Conservation (phyloP, 2,329 filamentous ascomycete genomes). For the Leptographium radiaticola region DNA sequence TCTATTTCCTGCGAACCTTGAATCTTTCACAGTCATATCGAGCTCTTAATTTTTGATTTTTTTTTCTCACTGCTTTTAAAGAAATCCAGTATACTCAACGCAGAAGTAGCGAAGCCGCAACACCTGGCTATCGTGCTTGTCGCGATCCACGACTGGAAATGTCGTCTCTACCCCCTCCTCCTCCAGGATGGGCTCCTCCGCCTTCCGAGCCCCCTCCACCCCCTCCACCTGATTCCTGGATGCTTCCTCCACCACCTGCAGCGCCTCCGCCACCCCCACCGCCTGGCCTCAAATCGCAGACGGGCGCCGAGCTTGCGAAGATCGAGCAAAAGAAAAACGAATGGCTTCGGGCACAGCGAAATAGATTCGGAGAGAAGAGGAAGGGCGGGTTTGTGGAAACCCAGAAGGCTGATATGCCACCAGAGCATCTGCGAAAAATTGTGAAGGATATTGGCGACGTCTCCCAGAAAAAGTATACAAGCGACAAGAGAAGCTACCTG, state of each 20-base stretch:
- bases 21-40: neutral
- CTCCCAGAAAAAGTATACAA: conserved; percentile 98
- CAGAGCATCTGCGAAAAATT: conserved; percentile 95
- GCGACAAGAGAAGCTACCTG: conserved; percentile 94
- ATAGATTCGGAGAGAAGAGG: conserved; percentile 91
- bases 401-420: conserved; percentile 97
- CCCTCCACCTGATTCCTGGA: conserved; percentile 28
- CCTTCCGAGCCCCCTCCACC: conserved; percentile 38
- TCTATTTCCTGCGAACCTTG: too few relatives aligned
- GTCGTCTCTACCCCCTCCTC: conserved; percentile 28
- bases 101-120: neutral
- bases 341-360: conserved; percentile 86
- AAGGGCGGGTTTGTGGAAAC: conserved; percentile 95
- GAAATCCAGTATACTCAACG: neutral
- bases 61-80: neutral
- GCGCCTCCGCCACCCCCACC: conserved; percentile 59
- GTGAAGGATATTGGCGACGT: conserved; percentile 98
- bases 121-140: neutral
- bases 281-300: conserved; percentile 68
- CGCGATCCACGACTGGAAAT: conserved; percentile 2
- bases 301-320: conserved; percentile 78
- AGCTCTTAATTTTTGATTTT: neutral
- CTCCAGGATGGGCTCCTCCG: conserved; percentile 41
- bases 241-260: conserved; percentile 40
- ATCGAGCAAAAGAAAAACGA: conserved; percentile 98